phyloP scores from a whole-genome alignment of 129 eudicot species.

The Deinandra increscens region DNA sequence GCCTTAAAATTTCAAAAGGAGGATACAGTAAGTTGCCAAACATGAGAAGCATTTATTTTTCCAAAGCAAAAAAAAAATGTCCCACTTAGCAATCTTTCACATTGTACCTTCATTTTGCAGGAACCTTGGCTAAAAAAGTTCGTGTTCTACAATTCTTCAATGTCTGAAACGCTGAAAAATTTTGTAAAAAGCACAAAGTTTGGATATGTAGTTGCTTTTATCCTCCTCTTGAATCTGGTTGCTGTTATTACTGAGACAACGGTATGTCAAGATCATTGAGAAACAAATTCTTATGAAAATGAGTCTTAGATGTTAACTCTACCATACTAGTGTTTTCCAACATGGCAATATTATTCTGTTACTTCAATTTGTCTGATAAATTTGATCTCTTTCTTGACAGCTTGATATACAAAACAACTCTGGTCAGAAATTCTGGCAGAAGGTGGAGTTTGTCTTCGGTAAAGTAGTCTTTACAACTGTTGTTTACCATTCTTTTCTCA shows the following conservation, averaged over 20 bases:
- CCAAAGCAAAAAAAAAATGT: neutral
- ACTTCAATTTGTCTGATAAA: neutral
- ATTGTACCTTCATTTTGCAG: constrained; percentile 40
- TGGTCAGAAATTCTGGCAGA: constrained; percentile 83
- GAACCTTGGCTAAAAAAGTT: constrained; percentile 53
- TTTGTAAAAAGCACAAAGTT: constrained; percentile 58
- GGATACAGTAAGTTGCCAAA: constrained; percentile 50
- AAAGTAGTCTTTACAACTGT: constrained; percentile 33
- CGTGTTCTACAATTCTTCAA: constrained; percentile 56
- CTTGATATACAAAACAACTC: constrained; percentile 86
- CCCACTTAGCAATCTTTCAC: constrained; percentile 27
- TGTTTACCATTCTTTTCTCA: constrained; percentile 5
- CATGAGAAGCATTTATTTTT: neutral
- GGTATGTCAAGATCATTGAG: constrained; percentile 42
- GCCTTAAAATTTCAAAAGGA: constrained; percentile 85
- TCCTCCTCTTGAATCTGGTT: constrained; percentile 68
- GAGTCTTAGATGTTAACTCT: neutral
- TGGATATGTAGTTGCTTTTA: constrained; percentile 54
- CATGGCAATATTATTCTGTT: constrained; percentile 20
- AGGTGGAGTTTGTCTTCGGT: constrained; percentile 86
- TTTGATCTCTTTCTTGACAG: constrained; percentile 39
- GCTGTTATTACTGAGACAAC: constrained; percentile 89
- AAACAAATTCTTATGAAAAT: constrained; percentile 2
- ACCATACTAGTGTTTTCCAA: constrained; percentile 10
- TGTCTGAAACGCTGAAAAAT: constrained; percentile 51